These are phyloP conservation scores for Diplocarpon rosae DNA, from an alignment of 2,329 filamentous ascomycete species.

Conservation along the genomic window DNA sequence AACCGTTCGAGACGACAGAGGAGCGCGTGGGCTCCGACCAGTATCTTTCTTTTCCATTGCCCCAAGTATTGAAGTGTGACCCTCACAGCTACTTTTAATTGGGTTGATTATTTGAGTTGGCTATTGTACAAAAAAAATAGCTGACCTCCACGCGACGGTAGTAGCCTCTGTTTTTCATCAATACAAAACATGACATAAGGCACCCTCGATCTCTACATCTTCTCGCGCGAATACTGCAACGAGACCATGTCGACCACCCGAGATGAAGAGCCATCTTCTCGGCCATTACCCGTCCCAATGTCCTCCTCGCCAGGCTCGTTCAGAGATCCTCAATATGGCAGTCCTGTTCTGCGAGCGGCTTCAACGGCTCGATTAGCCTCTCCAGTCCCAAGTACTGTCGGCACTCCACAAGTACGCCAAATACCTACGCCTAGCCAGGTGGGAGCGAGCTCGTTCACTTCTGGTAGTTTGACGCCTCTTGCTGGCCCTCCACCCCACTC, in stretches of 20 bases:
- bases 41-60: too few relatives aligned
- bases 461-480: conserved; percentile 48
- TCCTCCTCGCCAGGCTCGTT: conserved; percentile 39
- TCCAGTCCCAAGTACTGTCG: conserved; percentile 36
- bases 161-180: conserved; percentile 3
- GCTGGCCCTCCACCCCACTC: conserved; percentile 45
- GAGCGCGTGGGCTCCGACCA: too few relatives aligned
- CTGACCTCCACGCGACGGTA: conserved; percentile 2
- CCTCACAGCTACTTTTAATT: too few relatives aligned
- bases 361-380: conserved; percentile 51
- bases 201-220: background rate
- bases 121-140: background rate
- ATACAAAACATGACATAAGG: conserved; percentile 12
- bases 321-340: conserved; percentile 26
- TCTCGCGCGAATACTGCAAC: background rate
- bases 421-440: conserved; percentile 36
- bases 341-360: conserved; percentile 46
- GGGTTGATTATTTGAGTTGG: too few relatives aligned
- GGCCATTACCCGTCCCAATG: conserved; percentile 31
- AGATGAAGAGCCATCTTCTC: conserved; percentile 20
- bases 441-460: conserved; percentile 21
- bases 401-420: conserved; percentile 38
- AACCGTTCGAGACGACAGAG: background rate
- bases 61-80: too few relatives aligned
- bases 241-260: conserved; percentile 27